These are phyloP conservation scores for Alternaria arborescens DNA, from an alignment of 2,329 filamentous ascomycete species.

Conservation along the genomic window DNA sequence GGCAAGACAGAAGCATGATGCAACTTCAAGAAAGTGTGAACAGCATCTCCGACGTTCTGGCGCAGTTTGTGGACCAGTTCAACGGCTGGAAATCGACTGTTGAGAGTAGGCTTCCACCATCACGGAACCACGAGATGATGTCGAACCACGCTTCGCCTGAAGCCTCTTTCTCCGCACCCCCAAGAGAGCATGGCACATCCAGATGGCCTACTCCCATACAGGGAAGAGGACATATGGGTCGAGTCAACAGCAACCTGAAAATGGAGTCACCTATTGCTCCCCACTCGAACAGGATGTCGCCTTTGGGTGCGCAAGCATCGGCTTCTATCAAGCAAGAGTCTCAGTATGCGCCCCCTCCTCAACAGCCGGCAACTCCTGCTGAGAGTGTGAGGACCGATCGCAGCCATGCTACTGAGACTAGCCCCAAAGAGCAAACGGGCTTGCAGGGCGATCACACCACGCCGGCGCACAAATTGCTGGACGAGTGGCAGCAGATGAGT, in stretches of 20 bases:
- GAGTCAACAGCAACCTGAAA: slow-evolving; percentile 46
- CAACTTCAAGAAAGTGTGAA: slow-evolving; percentile 58
- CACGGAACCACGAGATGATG: slow-evolving; percentile 24
- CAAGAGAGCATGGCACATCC: slow-evolving; percentile 37
- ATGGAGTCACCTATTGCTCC: slow-evolving; percentile 43
- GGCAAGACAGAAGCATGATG: slow-evolving; percentile 61
- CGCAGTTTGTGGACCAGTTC: slow-evolving; percentile 42
- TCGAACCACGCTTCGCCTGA: slow-evolving; percentile 45
- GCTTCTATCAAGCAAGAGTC: slow-evolving; percentile 46
- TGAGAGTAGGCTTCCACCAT: slow-evolving; percentile 37
- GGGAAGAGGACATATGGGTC: slow-evolving; percentile 32
- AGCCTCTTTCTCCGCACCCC: slow-evolving; percentile 32
- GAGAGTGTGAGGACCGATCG: slow-evolving; percentile 44
- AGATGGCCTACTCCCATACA: slow-evolving; percentile 44
- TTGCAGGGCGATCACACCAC: slow-evolving; percentile 90
- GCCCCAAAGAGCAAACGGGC: slow-evolving; percentile 38
- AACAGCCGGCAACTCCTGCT: slow-evolving; percentile 45
- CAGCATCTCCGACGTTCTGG: slow-evolving; percentile 42
- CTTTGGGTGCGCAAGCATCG: slow-evolving; percentile 30
- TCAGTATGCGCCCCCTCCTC: slow-evolving; percentile 28
- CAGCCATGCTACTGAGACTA: slow-evolving; percentile 25
- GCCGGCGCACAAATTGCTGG: slow-evolving; percentile 82
- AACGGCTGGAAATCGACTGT: slow-evolving; percentile 46
- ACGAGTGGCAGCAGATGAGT: slow-evolving; percentile 64
- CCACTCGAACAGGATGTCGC: slow-evolving; percentile 41